phyloP scores from a whole-genome alignment of 2,329 filamentous ascomycete genomes.

The Xylariales sp. region DNA sequence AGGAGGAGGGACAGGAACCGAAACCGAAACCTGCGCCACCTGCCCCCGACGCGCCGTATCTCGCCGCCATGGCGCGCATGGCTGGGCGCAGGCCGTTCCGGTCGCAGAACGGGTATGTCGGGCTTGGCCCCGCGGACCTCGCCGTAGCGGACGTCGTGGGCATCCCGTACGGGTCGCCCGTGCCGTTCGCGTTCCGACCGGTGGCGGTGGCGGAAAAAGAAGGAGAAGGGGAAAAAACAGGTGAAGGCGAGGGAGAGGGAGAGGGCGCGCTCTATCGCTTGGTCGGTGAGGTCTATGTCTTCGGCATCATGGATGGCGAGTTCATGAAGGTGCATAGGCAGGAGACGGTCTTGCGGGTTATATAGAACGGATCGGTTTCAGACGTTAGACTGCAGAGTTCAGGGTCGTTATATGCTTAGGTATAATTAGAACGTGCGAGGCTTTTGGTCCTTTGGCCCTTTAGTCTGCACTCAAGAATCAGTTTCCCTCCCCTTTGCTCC shows the following conservation, averaged over 20 bases:
- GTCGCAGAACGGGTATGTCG: conserved; percentile 37
- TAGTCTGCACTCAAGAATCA: too few relatives aligned
- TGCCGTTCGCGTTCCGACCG: conserved; percentile 38
- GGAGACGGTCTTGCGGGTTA: conserved; percentile 36
- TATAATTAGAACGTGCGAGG: too few relatives aligned
- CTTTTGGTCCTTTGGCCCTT: too few relatives aligned
- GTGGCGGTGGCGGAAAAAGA: not conserved
- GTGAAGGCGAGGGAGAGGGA: not conserved
- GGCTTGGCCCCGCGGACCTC: conserved; percentile 36
- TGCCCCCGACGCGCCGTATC: conserved; percentile 19
- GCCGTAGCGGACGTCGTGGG: conserved; percentile 29
- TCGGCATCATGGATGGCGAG: conserved; percentile 44
- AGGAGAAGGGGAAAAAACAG: too few relatives aligned
- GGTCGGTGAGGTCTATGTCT: conserved; percentile 39
- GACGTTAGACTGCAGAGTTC: too few relatives aligned
- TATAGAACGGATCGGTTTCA: conserved; percentile 14
- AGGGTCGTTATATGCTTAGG: too few relatives aligned
- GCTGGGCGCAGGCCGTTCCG: conserved; percentile 37
- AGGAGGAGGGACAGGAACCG: not conserved
- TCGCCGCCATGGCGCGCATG: conserved; percentile 32
- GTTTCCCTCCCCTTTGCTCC: too few relatives aligned
- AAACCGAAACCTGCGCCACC: not conserved
- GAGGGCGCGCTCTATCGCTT: conserved; percentile 22
- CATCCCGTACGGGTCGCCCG: conserved; percentile 41
- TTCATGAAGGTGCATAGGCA: conserved; percentile 43